Evolutionary conservation across 371 early-diverging fungal species (phyloP), one percentile per base, ranked within the genome.

Genomic region (Nematocida sp.): DNA sequence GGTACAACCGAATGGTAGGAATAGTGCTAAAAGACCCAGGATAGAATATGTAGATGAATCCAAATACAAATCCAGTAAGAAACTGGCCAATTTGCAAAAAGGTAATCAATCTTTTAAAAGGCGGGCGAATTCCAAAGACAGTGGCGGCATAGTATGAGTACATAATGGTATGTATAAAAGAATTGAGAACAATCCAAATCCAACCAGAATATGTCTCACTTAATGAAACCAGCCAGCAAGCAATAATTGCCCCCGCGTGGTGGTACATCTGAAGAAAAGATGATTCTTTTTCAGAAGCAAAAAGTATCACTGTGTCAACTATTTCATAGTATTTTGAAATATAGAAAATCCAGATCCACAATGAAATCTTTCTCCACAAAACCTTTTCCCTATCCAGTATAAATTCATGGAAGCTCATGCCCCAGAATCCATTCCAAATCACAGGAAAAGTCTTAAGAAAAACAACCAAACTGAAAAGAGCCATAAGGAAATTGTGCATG

Each of bases 191-290:
- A 3, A 80, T 71, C 68, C 77, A 80, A 5, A 80, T 78, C 80
- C 80, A 80, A 5, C 69, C 54, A 36, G 39, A 11, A 48, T 80
- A 78, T 18, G 71, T 39, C 53, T 78, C 18, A 16, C 30, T 20
- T 7, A 55, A n/a, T 33, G 54, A 61, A 16, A 80, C 53, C 16
- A 80, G 56, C 77, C 78, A 80, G 50, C 66, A 65, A 16, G 68
- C 66, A 28, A 78, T 50, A 39, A 80, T 80, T 32, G 78, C 80
- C 1, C 80, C 80, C 39, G 80, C 78, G 42, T 80, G 80, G 55
- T 80, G 80, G 39, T 78, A 80, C 63, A 65, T 65, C 48, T 80
- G 80, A n/a, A 80, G 40, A 36, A 80, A 80, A 35, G 71, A 60
- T 16, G 64, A 53, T 38, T 59, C 60, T 61, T 71, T 80, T 25